Base-by-base conservation (phyloP, 2,329 filamentous ascomycete species). In the Curvularia lunata region DNA sequence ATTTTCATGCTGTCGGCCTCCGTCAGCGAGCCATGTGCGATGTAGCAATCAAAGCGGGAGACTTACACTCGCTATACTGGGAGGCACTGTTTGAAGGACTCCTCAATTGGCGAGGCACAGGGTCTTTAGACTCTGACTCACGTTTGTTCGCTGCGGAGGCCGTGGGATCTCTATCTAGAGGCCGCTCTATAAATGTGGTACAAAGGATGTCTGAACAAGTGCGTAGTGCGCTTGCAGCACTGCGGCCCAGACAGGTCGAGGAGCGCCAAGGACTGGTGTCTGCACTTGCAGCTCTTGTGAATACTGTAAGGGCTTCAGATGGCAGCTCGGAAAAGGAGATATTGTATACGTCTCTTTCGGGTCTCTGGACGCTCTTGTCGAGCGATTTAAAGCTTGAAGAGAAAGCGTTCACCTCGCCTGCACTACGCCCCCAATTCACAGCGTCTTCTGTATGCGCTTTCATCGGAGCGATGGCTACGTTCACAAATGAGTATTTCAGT, bases 1-100 rank as follows among this genome's bases (percentile, higher is more conserved):
- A 99, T 72, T 99, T 97, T 71, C 92, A 97, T 73, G 86, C 91
- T 37, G 92, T 99, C 19, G 94, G 95, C 2, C 84, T 96, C n/a
- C 85, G 94, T 23, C 89, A 90, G 16, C 85, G 91, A 64, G 94
- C 93, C 3, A 88, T 97, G 68, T 84, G 87, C 40, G 86, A 93
- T 46, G 91, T 98, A 10, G 88, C 91, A 0, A 79, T 86, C 12
- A 83, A 84, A 37, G 89, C 90, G 0, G 86, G 91, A 0, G 80
- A 78, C n/a, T 78, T 98, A 5, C 85, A 87, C 28, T 67, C 73
- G 8, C 71, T 80, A 1, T 91, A 91, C 61, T 91, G 91, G 74
- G 81, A 84, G 46, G 87, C 90, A 1, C 78, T 97, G 3, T 78
- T 92, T 8, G 84, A 88, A 34, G 88, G 85, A 0, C 80, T 97